Evolutionary conservation across 768 basidiomycete genomes (phyloP).

Genomic region (Exsudoporus frostii): DNA sequence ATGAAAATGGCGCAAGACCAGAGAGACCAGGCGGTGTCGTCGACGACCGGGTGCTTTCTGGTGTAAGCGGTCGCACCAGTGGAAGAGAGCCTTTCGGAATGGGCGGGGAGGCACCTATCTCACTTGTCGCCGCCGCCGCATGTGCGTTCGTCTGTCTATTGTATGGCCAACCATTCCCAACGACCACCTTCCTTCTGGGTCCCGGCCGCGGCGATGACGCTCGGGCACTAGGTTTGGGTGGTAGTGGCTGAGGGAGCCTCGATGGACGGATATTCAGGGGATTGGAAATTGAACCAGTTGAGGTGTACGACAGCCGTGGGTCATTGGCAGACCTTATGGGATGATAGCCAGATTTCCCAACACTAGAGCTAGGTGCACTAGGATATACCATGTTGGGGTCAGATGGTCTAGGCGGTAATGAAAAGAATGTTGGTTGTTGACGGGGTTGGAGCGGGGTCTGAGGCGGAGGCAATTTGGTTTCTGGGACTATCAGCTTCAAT

Average conservation of each 20-base stretch:
- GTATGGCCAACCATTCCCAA: constrained; percentile 51
- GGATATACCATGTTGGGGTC: constrained; percentile 12
- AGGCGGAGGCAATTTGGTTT: constrained; percentile 8
- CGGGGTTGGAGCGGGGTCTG: constrained; percentile 8
- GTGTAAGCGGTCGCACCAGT: constrained; percentile 22
- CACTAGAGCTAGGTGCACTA: constrained; percentile 14
- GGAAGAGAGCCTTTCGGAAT: constrained; percentile 10
- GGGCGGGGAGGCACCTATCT: constrained; percentile 17
- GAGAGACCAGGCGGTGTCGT: constrained; percentile 33
- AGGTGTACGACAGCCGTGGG: constrained; percentile 35
- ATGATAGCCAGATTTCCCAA: constrained; percentile 23
- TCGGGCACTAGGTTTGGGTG: constrained; percentile 9
- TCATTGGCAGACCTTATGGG: constrained; percentile 30
- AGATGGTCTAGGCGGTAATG: constrained; percentile 19
- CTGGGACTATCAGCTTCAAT: constrained; percentile 9
- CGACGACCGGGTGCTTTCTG: constrained; percentile 33
- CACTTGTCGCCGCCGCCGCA: neutral
- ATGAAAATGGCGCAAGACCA: constrained; percentile 30
- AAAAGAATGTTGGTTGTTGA: constrained; percentile 4
- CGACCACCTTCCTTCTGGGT: constrained; percentile 31
- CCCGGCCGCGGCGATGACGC: constrained; percentile 12
- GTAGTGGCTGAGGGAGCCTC: constrained; percentile 12
- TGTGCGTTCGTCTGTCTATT: constrained; percentile 28
- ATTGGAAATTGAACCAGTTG: constrained; percentile 46
- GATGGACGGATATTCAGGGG: constrained; percentile 56